Percentiles rank a stretch among this genome's conserved stretches.
Conservation (phyloP, 2,329 filamentous ascomycete genomes). For the Cryphonectria japonica region DNA sequence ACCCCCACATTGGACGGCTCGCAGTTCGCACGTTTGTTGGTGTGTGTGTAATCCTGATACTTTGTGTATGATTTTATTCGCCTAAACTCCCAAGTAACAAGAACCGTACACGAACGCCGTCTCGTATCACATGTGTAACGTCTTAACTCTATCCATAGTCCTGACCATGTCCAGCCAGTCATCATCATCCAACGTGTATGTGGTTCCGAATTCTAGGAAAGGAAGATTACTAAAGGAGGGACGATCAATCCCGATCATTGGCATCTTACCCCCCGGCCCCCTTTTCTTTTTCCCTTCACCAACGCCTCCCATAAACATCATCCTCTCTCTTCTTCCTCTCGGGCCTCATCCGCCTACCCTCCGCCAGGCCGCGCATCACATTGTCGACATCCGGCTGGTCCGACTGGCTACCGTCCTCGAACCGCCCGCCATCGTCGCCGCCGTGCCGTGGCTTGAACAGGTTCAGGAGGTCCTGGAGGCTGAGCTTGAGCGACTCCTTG, state of each 20-base stretch:
- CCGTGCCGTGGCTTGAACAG: slow-evolving; percentile 70
- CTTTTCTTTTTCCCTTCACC: slow-evolving; percentile 34
- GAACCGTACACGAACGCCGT: not conserved
- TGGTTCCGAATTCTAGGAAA: too few relatives aligned
- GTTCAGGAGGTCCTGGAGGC: slow-evolving; percentile 89
- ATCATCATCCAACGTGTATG: not conserved
- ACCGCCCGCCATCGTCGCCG: slow-evolving; percentile 21
- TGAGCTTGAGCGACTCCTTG: slow-evolving; percentile 77
- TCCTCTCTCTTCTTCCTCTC: slow-evolving; percentile 38
- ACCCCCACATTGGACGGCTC: not conserved
- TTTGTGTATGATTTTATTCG: not conserved
- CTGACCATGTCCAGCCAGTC: not conserved
- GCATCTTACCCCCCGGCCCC: too few relatives aligned
- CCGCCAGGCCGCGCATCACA: slow-evolving; percentile 24
- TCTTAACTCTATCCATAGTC: not conserved
- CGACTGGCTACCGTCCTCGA: slow-evolving; percentile 26
- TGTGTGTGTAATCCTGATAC: not conserved
- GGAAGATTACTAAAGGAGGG: too few relatives aligned
- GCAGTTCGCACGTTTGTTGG: not conserved
- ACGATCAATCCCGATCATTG: not conserved
- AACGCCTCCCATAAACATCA: slow-evolving; percentile 48
- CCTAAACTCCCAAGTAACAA: not conserved
- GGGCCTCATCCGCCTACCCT: slow-evolving; percentile 34
- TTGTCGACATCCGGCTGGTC: slow-evolving; percentile 34
- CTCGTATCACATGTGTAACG: not conserved